Base-by-base conservation (phyloP, 306 rosid genomes). In the Prunus dulcis region DNA sequence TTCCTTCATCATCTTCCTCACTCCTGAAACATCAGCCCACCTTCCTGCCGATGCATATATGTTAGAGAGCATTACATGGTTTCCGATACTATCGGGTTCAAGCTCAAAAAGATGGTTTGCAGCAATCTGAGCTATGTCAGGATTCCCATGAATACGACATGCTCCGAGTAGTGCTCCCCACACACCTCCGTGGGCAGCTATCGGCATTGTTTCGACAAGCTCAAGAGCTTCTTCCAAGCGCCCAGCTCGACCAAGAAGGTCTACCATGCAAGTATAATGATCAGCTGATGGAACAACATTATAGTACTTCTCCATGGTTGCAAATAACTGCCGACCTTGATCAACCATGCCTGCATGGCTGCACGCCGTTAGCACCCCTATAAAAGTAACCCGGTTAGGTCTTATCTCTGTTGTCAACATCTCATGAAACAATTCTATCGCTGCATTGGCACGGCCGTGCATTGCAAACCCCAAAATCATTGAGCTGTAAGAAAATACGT, bases 151-250 rank as follows among this genome's bases (percentile, higher is more conserved):
- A 52, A 85, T 51, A 70, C 86, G 82, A 64, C 97, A 93, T 9
- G 98, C 97, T 74, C 96, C 97, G 61, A 91, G 98, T 76, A 93
- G 84, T 4, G 98, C 97, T 73, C 98, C 98, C 98, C 97, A 93
- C 65, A 91, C 96, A 49, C 83, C 89, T 65, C 80, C 96, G 64
- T 83, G 58, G 67, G 96, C 84, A n/a, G 81, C 76, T 82, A 89
- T 75, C 30, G 91, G 91, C 96, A 93, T 90, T 65, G 87, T 75
- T 80, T 88, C 84, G 49, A 85, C 77, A 63, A 91, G 88, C 50
- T 20, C 78, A 63, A 91, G 92, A 20, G 90, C 96, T 80, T 93
- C 91, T 67, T 90, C 93, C 58, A 93, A 78, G 30, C 20, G 78
- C 58, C 98, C 98, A n/a, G 90, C 97, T 50, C 96, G 90, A 57